Evolutionary conservation across 2,329 filamentous ascomycete genomes (phyloP), one percentile per base, ranked within the genome.

Genomic region (Scopulariopsis brevicaulis): DNA sequence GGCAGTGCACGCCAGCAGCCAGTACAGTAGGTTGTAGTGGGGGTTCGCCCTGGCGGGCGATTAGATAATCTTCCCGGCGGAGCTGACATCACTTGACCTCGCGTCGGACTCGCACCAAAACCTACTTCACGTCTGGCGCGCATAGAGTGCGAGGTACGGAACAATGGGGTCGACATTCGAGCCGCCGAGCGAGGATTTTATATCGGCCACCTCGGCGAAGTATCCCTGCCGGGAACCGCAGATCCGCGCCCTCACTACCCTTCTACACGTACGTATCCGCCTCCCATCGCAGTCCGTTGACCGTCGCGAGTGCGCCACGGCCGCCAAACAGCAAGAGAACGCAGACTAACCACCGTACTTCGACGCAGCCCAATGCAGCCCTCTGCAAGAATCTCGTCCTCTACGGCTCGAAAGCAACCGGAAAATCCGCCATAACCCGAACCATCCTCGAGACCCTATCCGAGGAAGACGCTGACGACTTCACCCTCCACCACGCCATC

Each of bases 331-430:
- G 5, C 10, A 18, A 50, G 20, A 50, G 2, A 12, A 24, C 22
- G 24, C 24, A 6, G 20, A 40, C 37, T 40, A 10, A 40, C 50
- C 54, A 15, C 11, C 15, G 6, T 18, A 15, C 28, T 1, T 35
- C n/a, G 10, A 34, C 48, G 12, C 66, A 89, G 83, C 81, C 84
- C 24, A 71, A 74, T 53, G 77, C 85, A n/a, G 85, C 89, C 34
- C 85, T 83, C 59, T 88, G 87, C 59, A 77, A 83, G 12, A 88
- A 89, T 60, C 70, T 96, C 12, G 84, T 96, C 24, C 71, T 95
- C 54, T 85, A 97, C 69, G 94, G 94, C 55, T 83, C 91, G 34
- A 85, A 92, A 65, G 87, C 90, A 2, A 96, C 92, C 0, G 93
- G 91, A 48, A 97, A 97, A 73, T 89, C 84, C 35, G 81, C 82